Conservation (phyloP, 306 rosid species). For the Trifolium dubium region DNA sequence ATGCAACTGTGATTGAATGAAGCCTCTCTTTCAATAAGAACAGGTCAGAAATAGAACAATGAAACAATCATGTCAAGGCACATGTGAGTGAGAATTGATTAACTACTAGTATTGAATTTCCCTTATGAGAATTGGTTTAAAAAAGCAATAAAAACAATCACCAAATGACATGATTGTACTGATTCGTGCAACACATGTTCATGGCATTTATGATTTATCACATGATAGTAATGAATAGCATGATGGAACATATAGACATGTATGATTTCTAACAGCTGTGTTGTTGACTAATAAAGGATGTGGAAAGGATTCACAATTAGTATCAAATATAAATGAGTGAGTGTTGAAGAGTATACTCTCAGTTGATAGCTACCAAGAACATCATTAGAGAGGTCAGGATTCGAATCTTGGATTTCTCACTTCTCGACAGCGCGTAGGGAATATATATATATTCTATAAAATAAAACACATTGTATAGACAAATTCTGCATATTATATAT, state of each 20-base stretch:
- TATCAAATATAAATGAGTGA: neutral
- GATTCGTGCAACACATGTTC: neutral
- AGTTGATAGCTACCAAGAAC: too few relatives aligned
- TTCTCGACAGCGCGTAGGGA: too few relatives aligned
- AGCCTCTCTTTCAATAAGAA: neutral
- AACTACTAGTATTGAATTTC: neutral
- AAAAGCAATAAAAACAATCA: neutral
- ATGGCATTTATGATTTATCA: neutral
- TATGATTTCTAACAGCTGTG: neutral
- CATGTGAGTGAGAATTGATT: neutral
- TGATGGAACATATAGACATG: neutral
- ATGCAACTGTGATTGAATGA: neutral
- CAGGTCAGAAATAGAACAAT: neutral
- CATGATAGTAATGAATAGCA: conserved; percentile 6
- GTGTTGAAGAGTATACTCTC: too few relatives aligned
- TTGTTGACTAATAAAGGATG: neutral
- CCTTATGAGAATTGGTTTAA: neutral
- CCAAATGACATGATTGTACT: neutral
- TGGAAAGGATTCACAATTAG: neutral
- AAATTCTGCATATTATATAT: conserved; percentile 29
- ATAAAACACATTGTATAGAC: conserved; percentile 14
- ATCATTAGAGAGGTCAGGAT: too few relatives aligned
- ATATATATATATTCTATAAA: too few relatives aligned
- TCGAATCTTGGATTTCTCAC: too few relatives aligned
- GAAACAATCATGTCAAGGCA: neutral